A percentile compares a stretch with the other conserved stretches of the same genome.
These are phyloP conservation scores for Pezicula radicicola DNA, from an alignment of 2,329 filamentous ascomycete genomes.

Conservation along the genomic window DNA sequence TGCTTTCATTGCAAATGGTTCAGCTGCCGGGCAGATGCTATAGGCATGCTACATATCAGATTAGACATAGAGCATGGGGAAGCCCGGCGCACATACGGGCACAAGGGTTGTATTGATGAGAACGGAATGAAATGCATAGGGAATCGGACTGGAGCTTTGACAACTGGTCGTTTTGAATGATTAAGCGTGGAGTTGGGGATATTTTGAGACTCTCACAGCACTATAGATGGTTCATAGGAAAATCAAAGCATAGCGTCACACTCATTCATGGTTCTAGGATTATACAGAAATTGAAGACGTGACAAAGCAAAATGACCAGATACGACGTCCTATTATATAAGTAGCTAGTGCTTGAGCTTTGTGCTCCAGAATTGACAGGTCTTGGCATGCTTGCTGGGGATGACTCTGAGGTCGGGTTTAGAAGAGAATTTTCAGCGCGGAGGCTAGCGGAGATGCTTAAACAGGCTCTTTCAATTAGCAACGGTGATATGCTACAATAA, in stretches of 20 bases:
- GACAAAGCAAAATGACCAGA: too few species aligned
- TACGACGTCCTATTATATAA: too few species aligned
- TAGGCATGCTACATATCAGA: not conserved
- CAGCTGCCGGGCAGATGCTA: not conserved
- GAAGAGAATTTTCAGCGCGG: not conserved
- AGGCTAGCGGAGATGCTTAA: not conserved
- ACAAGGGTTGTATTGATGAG: not conserved
- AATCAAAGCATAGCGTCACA: not conserved
- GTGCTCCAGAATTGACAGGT: too few species aligned
- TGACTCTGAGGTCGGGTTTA: too few species aligned
- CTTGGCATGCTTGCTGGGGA: too few species aligned
- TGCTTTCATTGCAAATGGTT: conserved; percentile 36
- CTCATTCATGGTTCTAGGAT: too few species aligned
- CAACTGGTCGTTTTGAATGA: not conserved
- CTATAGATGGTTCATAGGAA: not conserved
- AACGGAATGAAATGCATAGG: not conserved
- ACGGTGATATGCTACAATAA: too few species aligned
- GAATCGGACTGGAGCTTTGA: not conserved
- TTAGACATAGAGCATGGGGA: not conserved
- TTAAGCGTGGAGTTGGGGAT: not conserved
- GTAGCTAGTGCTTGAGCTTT: too few species aligned
- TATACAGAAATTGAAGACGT: too few species aligned
- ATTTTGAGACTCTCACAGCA: not conserved
- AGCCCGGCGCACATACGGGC: not conserved
- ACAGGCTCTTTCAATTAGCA: too few species aligned